Evolutionary conservation across 495 filamentous ascomycete genomes (phyloP).

Genomic region (Diplogelasinospora grovesii): DNA sequence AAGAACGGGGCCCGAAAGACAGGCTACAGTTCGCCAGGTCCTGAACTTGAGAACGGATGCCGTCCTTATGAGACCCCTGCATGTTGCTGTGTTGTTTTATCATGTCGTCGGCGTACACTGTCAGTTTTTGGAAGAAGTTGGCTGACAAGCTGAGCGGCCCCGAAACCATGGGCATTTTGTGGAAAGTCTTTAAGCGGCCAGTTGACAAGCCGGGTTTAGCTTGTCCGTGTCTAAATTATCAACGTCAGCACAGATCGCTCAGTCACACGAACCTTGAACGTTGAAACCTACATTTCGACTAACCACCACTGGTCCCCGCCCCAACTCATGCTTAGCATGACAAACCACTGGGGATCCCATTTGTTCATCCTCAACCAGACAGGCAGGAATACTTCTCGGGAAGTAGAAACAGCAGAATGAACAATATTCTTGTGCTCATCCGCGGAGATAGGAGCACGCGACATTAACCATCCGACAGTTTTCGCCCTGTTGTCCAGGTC

Average conservation of each 20-base stretch:
- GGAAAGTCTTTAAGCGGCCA: slow-evolving; percentile 22
- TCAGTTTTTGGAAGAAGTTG: slow-evolving; percentile 34
- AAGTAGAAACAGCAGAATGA: slow-evolving; percentile 25
- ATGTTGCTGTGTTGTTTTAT: slow-evolving; percentile 40
- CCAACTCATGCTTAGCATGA: slow-evolving; percentile 62
- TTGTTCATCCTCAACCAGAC: slow-evolving; percentile 56
- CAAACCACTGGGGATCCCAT: slow-evolving; percentile 62
- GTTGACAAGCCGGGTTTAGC: slow-evolving; percentile 11
- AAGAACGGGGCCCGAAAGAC: too few relatives aligned
- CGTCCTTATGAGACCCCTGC: slow-evolving; percentile 34
- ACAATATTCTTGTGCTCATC: slow-evolving; percentile 58
- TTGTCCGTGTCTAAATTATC: slow-evolving; percentile 10
- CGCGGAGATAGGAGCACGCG: slow-evolving; percentile 45
- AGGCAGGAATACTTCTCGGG: slow-evolving; percentile 47
- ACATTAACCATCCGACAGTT: slow-evolving; percentile 54
- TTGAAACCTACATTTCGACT: slow-evolving; percentile 49
- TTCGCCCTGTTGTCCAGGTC: slow-evolving; percentile 55
- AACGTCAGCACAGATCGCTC: slow-evolving; percentile 11
- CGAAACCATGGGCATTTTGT: slow-evolving; percentile 31
- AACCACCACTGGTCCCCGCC: slow-evolving; percentile 74
- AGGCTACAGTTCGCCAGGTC: slow-evolving; percentile 19
- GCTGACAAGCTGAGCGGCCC: slow-evolving; percentile 26
- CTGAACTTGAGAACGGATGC: slow-evolving; percentile 21
- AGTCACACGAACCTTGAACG: neutral
- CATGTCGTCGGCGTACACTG: slow-evolving; percentile 31